These are phyloP conservation scores for Mycena belliarum DNA, from an alignment of 768 basidiomycete genomes.

Conservation along the genomic window DNA sequence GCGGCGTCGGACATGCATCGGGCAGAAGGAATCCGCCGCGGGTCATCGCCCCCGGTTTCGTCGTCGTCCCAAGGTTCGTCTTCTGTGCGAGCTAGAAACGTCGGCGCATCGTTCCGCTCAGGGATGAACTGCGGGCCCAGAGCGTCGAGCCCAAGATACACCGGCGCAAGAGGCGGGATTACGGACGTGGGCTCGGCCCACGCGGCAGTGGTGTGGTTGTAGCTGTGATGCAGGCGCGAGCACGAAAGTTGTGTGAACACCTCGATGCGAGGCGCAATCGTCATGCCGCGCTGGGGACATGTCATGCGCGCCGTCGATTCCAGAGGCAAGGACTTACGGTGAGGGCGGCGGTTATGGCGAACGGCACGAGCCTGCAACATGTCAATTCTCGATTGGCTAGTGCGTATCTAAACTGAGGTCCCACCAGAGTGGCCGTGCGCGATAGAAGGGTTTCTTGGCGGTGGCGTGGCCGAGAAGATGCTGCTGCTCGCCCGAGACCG, in stretches of 20 bases:
- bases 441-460: conserved; percentile 50
- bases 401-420: conserved; percentile 3
- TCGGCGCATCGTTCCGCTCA: neutral
- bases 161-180: conserved; percentile 8
- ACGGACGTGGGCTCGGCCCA: neutral
- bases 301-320: neutral
- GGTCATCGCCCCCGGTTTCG: conserved; percentile 28
- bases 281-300: conserved; percentile 72
- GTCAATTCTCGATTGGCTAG: conserved; percentile 1
- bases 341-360: conserved; percentile 64
- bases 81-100: conserved; percentile 1
- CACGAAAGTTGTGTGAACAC: conserved; percentile 82
- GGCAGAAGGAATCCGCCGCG: conserved; percentile 38
- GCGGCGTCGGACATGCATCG: conserved; percentile 47
- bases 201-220: conserved; percentile 37
- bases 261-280: conserved; percentile 82
- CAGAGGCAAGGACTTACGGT: conserved; percentile 47
- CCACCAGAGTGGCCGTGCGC: conserved; percentile 54
- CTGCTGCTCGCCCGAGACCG: conserved; percentile 10
- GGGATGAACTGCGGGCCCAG: conserved; percentile 17
- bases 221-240: conserved; percentile 50
- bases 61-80: conserved; percentile 19
- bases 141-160: conserved; percentile 18
- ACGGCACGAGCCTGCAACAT: conserved; percentile 70
- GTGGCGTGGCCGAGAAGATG: conserved; percentile 8